Base-by-base conservation (phyloP, 2,329 filamentous ascomycete genomes). In the Cladophialophora psammophila region DNA sequence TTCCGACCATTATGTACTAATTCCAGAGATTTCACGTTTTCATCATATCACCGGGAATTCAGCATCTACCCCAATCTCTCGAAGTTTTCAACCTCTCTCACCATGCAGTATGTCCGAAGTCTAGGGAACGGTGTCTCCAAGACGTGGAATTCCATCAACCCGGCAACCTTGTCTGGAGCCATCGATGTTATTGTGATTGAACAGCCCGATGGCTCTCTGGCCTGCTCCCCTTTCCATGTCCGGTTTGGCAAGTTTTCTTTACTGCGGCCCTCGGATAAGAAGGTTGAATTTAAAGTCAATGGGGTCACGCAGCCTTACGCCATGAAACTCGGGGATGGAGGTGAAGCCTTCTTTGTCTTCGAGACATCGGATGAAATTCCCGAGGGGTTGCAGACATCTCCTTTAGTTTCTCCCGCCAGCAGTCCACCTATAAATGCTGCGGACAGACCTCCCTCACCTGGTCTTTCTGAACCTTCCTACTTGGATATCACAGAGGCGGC, bases 111-210 rank as follows among this genome's bases (percentile, higher is more conserved):
- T 91, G 94, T 98, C 73, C 88, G 95, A 74, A 96, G 94, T 76
- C 88, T 98, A 75, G 95, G 93, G 80, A 94, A 94, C 78, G 96
- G 93, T 60, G 94, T 99, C 75, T 96, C 94, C 74, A 97, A 95
- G 82, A 94, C 95, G 79, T 99, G 95, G 95, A 99, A 99, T 81
- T 97, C 94, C 32, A 96, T 99, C 85, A 99, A 99, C 80, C 95
- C 95, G 59, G 93, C 95, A 53, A 99, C 95, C 12, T 87, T 99
- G 65, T 97, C 93, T 82, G 95, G 95, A 76, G 95, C 95, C 76
- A 98, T 99, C 82, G 95, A 99, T 85, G 94, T 98, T 74, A 97
- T 99, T 73, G 94, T 99, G 63, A 93, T 99, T 66, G 93, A 99
- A 80, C 93, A 96, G 73, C 92, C 94, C 77, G 95, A 99, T 85